These are phyloP conservation scores for Lodderomyces elongisporus DNA, from an alignment of 1,139 yeast species.

Conservation along the genomic window DNA sequence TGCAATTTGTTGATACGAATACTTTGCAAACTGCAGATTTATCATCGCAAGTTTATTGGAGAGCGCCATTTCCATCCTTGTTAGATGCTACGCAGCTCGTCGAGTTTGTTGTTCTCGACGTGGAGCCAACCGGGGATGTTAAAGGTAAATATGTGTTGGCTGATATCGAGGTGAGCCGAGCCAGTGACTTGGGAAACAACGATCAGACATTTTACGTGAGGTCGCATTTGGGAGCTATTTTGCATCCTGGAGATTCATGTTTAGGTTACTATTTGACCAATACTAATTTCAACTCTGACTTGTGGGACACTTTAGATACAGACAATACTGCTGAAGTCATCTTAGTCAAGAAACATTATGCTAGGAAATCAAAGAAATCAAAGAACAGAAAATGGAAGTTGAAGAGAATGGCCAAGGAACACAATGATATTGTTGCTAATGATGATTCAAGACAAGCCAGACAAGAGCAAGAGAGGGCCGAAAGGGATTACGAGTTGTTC, in stretches of 20 bases:
- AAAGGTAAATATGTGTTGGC: slow-evolving; percentile 83
- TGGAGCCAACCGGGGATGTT: slow-evolving; percentile 85
- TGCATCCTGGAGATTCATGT: slow-evolving; percentile 94
- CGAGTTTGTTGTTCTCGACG: slow-evolving; percentile 90
- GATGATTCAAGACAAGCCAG: slow-evolving; percentile 74
- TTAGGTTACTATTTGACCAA: slow-evolving; percentile 83
- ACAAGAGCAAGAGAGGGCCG: slow-evolving; percentile 89
- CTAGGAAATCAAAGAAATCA: slow-evolving; percentile 69
- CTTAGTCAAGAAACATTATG: slow-evolving; percentile 85
- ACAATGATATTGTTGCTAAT: slow-evolving; percentile 76
- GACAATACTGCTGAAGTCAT: slow-evolving; percentile 81
- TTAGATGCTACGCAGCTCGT: slow-evolving; percentile 71
- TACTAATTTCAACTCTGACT: slow-evolving; percentile 79
- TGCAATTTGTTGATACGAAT: slow-evolving; percentile 82
- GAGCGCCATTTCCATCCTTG: slow-evolving; percentile 75
- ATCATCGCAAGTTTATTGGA: slow-evolving; percentile 75
- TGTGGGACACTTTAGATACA: slow-evolving; percentile 69
- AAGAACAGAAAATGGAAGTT: slow-evolving; percentile 91
- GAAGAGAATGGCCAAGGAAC: slow-evolving; percentile 97
- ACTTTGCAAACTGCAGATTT: slow-evolving; percentile 81
- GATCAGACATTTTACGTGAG: slow-evolving; percentile 77
- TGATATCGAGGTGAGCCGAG: slow-evolving; percentile 84
- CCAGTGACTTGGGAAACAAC: slow-evolving; percentile 78
- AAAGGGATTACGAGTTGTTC: slow-evolving; percentile 91
- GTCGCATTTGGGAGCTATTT: slow-evolving; percentile 86